Evolutionary conservation across 345 rosid species (phyloP).

Genomic region (Iberis pinnata): DNA sequence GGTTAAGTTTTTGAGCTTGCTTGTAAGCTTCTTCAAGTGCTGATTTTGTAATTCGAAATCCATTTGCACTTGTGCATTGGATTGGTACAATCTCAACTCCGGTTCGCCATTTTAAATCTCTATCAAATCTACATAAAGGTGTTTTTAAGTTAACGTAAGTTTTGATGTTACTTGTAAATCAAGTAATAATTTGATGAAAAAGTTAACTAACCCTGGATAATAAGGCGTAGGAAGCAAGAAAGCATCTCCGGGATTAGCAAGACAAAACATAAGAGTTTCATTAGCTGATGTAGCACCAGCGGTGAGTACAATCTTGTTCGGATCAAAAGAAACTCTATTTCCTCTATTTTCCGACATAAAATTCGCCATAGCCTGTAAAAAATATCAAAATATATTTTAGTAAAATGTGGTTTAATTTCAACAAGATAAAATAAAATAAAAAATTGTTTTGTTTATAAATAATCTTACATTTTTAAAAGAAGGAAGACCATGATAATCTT

Average conservation of each 20-base stretch:
- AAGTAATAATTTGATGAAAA: too few species aligned
- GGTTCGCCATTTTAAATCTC: constrained; percentile 63
- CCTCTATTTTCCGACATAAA: constrained; percentile 71
- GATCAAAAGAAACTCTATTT: constrained; percentile 49
- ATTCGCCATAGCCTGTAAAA: constrained; percentile 58
- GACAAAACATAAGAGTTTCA: constrained; percentile 53
- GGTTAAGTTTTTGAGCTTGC: constrained; percentile 41
- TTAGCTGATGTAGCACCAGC: constrained; percentile 83
- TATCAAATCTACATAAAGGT: constrained; percentile 43
- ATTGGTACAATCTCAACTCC: constrained; percentile 52
- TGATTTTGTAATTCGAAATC: constrained; percentile 38
- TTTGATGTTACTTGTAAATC: too few species aligned
- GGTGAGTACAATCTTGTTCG: constrained; percentile 47
- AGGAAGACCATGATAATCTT: constrained; percentile 66
- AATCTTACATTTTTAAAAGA: constrained; percentile 54
- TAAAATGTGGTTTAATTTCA: too few species aligned
- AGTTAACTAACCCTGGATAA: constrained; percentile 58
- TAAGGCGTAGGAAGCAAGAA: constrained; percentile 73
- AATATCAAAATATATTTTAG: too few species aligned
- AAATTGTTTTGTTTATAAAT: too few species aligned
- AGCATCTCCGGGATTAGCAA: constrained; percentile 41
- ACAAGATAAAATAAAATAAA: too few species aligned
- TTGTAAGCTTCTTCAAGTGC: constrained; percentile 57
- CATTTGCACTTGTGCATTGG: constrained; percentile 39
- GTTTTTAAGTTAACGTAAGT: too few species aligned